phyloP scores from a whole-genome alignment of 768 basidiomycete species.

The Dioszegia hungarica region DNA sequence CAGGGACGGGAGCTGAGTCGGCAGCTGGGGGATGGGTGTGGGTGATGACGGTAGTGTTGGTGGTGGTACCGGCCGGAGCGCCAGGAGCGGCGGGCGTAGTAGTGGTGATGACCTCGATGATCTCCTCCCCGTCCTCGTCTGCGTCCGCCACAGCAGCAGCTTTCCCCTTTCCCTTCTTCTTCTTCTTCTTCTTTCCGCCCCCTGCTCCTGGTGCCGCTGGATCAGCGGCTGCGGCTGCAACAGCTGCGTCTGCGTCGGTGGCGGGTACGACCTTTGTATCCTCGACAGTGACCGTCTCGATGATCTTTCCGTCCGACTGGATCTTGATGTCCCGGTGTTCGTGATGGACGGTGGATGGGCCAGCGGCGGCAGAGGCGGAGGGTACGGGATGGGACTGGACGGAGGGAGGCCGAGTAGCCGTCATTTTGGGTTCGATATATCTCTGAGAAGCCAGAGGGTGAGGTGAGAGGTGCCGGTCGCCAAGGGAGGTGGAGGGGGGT shows the following conservation, averaged over 20 bases:
- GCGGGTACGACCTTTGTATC: not conserved
- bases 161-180: slow-evolving; percentile 6
- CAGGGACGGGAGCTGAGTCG: not conserved
- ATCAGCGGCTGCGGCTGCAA: no score
- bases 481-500: not conserved
- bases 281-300: slow-evolving; percentile 5
- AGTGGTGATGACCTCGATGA: slow-evolving; percentile 1
- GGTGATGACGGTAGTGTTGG: slow-evolving; percentile 5
- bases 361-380: not conserved
- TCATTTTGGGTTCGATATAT: slow-evolving; percentile 4
- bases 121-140: slow-evolving; percentile 4
- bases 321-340: slow-evolving; percentile 8
- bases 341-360: slow-evolving; percentile 4
- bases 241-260: no score
- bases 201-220: not conserved
- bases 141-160: slow-evolving; percentile 2
- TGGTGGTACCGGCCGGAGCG: not conserved
- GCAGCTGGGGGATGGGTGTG: slow-evolving; percentile 1
- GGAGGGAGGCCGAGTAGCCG: not conserved
- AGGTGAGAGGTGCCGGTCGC: not conserved
- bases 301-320: slow-evolving; percentile 2
- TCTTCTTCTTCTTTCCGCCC: slow-evolving; percentile 7
- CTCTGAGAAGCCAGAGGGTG: not conserved
- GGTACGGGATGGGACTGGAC: not conserved
- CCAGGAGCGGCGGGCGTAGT: slow-evolving; percentile 4